Percentiles rank a stretch among this genome's conserved stretches.
phyloP scores from a whole-genome alignment of 2,329 filamentous ascomycete species.

The Acephala macrosclerotiorum region DNA sequence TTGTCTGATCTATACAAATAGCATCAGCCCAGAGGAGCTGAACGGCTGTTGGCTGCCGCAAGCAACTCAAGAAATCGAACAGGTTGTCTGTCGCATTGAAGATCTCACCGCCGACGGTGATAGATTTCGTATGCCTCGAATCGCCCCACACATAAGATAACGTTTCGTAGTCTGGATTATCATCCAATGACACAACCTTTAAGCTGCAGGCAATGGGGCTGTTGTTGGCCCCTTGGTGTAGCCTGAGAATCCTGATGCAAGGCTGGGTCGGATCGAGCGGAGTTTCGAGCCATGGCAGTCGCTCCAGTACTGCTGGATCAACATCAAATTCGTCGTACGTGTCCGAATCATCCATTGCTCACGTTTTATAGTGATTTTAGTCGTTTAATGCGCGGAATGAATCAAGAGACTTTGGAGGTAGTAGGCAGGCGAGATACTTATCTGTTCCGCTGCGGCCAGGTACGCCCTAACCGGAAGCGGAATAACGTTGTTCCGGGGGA shows the following conservation, averaged over 20 bases:
- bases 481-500: too few species aligned
- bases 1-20: slow-evolving; percentile 6
- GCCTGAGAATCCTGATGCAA: neutral
- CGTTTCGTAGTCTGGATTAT: slow-evolving; percentile 7
- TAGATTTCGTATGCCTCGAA: slow-evolving; percentile 1
- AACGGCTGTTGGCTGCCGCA: neutral
- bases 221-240: neutral
- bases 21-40: neutral
- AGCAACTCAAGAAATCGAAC: slow-evolving; percentile 1
- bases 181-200: slow-evolving; percentile 2
- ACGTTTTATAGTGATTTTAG: neutral
- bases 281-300: neutral
- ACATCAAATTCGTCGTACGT: neutral
- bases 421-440: too few species aligned
- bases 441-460: too few species aligned
- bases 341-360: neutral
- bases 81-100: slow-evolving; percentile 13
- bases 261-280: neutral
- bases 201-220: slow-evolving; percentile 8
- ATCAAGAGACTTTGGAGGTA: too few species aligned
- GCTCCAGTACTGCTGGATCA: neutral
- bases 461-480: too few species aligned
- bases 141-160: slow-evolving; percentile 15
- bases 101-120: neutral
- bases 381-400: too few species aligned